phyloP scores from a whole-genome alignment of 805 yeast species.

The Zygotorulaspora danielsina region DNA sequence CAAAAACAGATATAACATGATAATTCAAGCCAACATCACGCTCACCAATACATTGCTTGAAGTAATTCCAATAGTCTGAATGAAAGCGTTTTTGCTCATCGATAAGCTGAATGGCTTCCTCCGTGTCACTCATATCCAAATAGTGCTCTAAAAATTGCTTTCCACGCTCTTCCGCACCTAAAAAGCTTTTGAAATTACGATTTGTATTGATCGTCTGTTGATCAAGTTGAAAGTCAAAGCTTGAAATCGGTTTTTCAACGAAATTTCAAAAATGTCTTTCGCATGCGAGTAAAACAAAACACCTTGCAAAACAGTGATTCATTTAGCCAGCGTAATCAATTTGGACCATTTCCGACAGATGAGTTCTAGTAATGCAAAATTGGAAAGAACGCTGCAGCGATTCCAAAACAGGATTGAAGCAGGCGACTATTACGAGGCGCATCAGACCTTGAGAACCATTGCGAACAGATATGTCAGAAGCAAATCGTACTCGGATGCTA shows the following conservation, averaged over 20 bases:
- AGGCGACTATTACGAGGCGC: constrained; percentile 90
- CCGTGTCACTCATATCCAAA: not conserved
- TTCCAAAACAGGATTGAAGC: constrained; percentile 63
- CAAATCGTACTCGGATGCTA: constrained; percentile 64
- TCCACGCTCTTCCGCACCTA: no score
- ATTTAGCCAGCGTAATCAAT: no score
- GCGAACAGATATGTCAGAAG: constrained; percentile 76
- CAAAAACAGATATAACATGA: constrained; percentile 92
- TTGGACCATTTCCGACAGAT: no score
- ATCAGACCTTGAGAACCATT: constrained; percentile 87
- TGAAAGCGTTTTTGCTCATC: constrained; percentile 50
- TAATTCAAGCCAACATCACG: constrained; percentile 60
- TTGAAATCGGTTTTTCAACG: constrained; percentile 1
- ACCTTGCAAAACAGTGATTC: no score
- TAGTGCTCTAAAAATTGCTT: no score
- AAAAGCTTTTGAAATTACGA: no score
- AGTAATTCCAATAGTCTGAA: constrained; percentile 19
- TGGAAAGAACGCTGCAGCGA: constrained; percentile 57
- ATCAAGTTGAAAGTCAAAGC: not conserved
- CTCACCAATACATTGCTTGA: constrained; percentile 21
- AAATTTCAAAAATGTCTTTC: not conserved
- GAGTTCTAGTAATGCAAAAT: constrained; percentile 35
- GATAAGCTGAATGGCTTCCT: constrained; percentile 46
- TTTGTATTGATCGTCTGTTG: no score
- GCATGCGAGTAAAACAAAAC: not conserved